Percentiles rank a stretch among this genome's conserved stretches.
phyloP scores from a whole-genome alignment of 345 rosid genomes.

The Combretum micranthum region DNA sequence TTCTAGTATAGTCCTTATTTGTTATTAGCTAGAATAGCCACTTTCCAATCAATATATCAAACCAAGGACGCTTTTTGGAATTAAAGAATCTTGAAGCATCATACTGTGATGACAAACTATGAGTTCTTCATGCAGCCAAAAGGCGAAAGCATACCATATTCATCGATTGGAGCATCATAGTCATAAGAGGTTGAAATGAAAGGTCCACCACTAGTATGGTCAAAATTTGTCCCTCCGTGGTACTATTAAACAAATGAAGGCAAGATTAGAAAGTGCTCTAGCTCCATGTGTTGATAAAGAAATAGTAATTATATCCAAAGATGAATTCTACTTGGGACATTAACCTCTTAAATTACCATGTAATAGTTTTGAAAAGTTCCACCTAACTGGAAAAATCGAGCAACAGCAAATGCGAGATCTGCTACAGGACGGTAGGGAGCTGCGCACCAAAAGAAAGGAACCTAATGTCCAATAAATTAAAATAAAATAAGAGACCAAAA shows the following conservation, averaged over 20 bases:
- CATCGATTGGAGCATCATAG: slow-evolving; percentile 96
- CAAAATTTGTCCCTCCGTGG: slow-evolving; percentile 97
- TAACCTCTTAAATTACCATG: slow-evolving; percentile 44
- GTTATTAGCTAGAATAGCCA: no score
- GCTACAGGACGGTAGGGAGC: slow-evolving; percentile 83
- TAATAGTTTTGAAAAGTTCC: slow-evolving; percentile 98
- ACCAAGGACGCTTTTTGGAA: no score
- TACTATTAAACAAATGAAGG: slow-evolving; percentile 37
- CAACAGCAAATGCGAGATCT: slow-evolving; percentile 92
- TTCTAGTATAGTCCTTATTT: neutral
- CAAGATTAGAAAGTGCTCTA: no score
- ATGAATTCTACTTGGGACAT: neutral
- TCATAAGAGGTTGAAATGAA: slow-evolving; percentile 90
- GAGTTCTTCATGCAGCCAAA: neutral
- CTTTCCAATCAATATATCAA: no score
- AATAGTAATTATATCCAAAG: neutral
- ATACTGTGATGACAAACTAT: neutral
- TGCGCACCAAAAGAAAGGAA: slow-evolving; percentile 66
- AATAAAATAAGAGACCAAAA: neutral
- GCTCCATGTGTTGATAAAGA: neutral
- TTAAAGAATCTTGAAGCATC: neutral
- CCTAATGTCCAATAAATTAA: slow-evolving; percentile 33
- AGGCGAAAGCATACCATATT: slow-evolving; percentile 54
- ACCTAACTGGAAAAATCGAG: slow-evolving; percentile 82
- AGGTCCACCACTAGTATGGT: slow-evolving; percentile 75